Evolutionary conservation across 176 grass and related monocot genomes (phyloP).

Genomic region (Oryza meridionalis): DNA sequence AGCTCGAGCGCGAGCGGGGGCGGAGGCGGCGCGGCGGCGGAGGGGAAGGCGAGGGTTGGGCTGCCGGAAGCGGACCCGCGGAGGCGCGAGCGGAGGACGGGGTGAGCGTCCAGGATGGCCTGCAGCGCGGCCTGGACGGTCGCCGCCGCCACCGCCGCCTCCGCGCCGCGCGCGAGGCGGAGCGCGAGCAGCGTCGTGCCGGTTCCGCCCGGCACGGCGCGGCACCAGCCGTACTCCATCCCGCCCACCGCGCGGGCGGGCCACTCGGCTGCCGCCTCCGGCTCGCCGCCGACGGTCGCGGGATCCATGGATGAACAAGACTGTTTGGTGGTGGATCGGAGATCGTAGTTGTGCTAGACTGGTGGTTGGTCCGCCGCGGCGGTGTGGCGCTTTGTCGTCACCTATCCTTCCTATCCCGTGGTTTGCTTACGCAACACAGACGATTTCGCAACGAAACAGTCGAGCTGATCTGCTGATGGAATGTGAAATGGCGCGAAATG

Average conservation of each 20-base stretch:
- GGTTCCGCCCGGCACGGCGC: slow-evolving; percentile 77
- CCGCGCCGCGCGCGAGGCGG: slow-evolving; percentile 49
- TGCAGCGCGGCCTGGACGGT: slow-evolving; percentile 47
- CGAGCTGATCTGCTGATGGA: background rate
- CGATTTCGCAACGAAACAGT: background rate
- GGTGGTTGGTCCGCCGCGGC: slow-evolving; percentile 18
- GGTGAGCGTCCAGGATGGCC: slow-evolving; percentile 58
- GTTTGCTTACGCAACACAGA: background rate
- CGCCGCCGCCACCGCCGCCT: background rate
- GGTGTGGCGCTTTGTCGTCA: slow-evolving; percentile 9
- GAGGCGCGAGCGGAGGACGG: slow-evolving; percentile 63
- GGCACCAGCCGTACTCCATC: slow-evolving; percentile 76
- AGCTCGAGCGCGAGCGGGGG: slow-evolving; percentile 21
- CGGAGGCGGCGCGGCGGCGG: background rate
- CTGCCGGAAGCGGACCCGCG: slow-evolving; percentile 40
- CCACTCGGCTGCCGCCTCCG: slow-evolving; percentile 15
- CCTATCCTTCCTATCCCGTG: background rate
- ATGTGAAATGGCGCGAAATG: background rate
- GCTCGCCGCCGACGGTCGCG: slow-evolving; percentile 8
- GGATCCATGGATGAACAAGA: slow-evolving; percentile 45
- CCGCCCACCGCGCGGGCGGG: slow-evolving; percentile 44
- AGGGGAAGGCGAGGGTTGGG: slow-evolving; percentile 55
- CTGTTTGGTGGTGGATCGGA: slow-evolving; percentile 14
- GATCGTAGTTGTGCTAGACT: background rate
- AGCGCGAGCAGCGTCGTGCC: slow-evolving; percentile 74